These are phyloP conservation scores for Fraxinus latifolia DNA, from an alignment of 305 asterid species.

Conservation along the genomic window DNA sequence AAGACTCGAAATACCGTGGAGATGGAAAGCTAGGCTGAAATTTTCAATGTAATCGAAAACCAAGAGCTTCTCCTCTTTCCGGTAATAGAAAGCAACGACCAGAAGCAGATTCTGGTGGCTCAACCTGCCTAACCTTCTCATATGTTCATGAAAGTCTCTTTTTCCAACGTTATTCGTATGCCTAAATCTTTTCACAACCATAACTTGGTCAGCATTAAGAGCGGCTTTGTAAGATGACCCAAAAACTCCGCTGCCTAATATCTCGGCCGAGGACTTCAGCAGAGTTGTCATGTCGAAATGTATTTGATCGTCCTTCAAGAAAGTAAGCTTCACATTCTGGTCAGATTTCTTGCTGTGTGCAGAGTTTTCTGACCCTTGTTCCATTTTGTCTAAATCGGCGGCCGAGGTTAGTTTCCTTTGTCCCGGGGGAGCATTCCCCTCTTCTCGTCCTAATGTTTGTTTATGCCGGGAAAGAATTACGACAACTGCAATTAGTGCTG, in stretches of 20 bases:
- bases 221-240: conserved; percentile 83
- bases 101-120: conserved; percentile 64
- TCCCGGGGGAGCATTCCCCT: background rate
- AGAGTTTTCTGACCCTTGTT: conserved; percentile 41
- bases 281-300: conserved; percentile 72
- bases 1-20: conserved; percentile 52
- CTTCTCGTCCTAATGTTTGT: conserved; percentile 18
- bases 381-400: conserved; percentile 44
- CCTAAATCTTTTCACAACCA: conserved; percentile 84
- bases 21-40: conserved; percentile 75
- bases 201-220: conserved; percentile 37
- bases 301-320: conserved; percentile 49
- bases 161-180: conserved; percentile 68
- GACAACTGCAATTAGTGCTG: conserved; percentile 39
- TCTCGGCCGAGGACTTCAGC: conserved; percentile 85
- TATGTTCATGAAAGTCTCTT: conserved; percentile 79
- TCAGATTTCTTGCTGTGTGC: conserved; percentile 30
- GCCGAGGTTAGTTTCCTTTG: conserved; percentile 12
- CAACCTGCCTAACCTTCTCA: conserved; percentile 78
- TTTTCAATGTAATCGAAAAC: conserved; percentile 52
- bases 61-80: conserved; percentile 88
- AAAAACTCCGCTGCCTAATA: conserved; percentile 68
- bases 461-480: conserved; percentile 43
- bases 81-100: conserved; percentile 66
- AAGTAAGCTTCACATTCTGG: conserved; percentile 54